A percentile compares a stretch with the other conserved stretches of the same genome.
Conservation (phyloP, 805 yeast species). For the Starmerella bombicola region DNA sequence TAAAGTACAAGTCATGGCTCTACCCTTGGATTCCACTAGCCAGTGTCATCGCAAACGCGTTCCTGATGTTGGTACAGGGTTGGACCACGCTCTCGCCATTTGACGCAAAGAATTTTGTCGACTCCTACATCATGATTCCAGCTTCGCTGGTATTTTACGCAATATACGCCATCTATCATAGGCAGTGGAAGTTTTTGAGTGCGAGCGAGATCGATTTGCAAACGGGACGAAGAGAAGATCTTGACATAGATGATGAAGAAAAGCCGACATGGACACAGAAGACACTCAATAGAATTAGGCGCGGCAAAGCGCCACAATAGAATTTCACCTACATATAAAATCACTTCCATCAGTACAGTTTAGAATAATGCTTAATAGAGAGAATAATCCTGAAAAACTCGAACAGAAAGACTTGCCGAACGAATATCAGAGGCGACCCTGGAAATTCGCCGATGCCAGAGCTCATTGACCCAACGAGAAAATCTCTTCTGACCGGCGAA, state of each 20-base stretch:
- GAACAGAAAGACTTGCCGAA: too few species aligned
- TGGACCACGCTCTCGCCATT: constrained; percentile 54
- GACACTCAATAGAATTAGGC: too few species aligned
- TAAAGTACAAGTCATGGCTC: constrained; percentile 42
- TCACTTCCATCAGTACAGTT: too few species aligned
- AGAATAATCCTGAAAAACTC: too few species aligned
- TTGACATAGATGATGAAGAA: constrained; percentile 6
- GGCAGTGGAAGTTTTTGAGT: constrained; percentile 31
- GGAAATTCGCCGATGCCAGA: too few species aligned
- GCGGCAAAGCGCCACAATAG: too few species aligned
- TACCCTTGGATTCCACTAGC: constrained; percentile 42
- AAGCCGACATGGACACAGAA: not conserved
- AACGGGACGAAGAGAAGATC: constrained; percentile 24
- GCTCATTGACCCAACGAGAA: too few species aligned
- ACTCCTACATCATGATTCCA: constrained; percentile 53
- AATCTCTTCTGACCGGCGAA: too few species aligned
- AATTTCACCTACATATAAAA: too few species aligned
- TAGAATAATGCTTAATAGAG: too few species aligned
- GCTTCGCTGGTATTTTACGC: constrained; percentile 38
- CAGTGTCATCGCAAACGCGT: constrained; percentile 39
- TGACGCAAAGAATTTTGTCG: constrained; percentile 42
- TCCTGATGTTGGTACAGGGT: constrained; percentile 51
- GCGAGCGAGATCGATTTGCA: constrained; percentile 33
- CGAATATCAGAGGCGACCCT: too few species aligned
- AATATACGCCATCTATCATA: constrained; percentile 29